phyloP scores from a whole-genome alignment of 1,284 basidiomycete genomes.

The Ganoderma resinaceum region DNA sequence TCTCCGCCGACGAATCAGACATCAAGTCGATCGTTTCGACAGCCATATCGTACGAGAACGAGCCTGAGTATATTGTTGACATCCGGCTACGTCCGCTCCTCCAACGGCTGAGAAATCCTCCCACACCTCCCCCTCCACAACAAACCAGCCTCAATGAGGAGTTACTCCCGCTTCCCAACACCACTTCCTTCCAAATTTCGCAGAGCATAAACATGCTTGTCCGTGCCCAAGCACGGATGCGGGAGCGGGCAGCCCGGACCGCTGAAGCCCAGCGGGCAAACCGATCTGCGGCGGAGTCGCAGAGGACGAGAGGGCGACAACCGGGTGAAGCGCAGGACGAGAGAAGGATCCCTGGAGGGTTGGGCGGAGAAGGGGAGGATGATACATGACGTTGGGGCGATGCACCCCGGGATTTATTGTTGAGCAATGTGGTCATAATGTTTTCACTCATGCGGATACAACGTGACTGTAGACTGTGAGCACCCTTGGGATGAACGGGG shows the following conservation, averaged over 20 bases:
- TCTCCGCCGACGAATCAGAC: constrained; percentile 34
- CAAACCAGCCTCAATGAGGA: constrained; percentile 39
- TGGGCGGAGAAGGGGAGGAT: constrained; percentile 46
- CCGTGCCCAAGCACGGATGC: constrained; percentile 50
- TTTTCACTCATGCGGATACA: neutral
- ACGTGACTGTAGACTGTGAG: constrained; percentile 11
- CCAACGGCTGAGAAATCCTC: constrained; percentile 60
- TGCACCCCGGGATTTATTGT: constrained; percentile 25
- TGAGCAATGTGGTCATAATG: constrained; percentile 6
- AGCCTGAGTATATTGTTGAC: constrained; percentile 62
- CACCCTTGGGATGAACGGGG: constrained; percentile 8
- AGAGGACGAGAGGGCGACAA: constrained; percentile 31
- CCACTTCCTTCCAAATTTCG: constrained; percentile 59
- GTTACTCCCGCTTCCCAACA: constrained; percentile 66
- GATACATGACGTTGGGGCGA: constrained; percentile 28
- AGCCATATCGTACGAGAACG: constrained; percentile 27
- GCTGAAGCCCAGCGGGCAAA: constrained; percentile 5
- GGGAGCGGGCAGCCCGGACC: constrained; percentile 37
- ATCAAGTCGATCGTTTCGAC: constrained; percentile 31
- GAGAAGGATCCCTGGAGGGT: constrained; percentile 50
- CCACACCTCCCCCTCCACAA: constrained; percentile 45
- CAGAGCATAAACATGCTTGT: constrained; percentile 59
- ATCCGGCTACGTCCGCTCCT: constrained; percentile 60
- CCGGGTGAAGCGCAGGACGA: constrained; percentile 24
- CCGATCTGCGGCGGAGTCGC: constrained; percentile 4